These are phyloP conservation scores for Colletotrichum caudatum DNA, from an alignment of 2,329 filamentous ascomycete species.

Conservation along the genomic window DNA sequence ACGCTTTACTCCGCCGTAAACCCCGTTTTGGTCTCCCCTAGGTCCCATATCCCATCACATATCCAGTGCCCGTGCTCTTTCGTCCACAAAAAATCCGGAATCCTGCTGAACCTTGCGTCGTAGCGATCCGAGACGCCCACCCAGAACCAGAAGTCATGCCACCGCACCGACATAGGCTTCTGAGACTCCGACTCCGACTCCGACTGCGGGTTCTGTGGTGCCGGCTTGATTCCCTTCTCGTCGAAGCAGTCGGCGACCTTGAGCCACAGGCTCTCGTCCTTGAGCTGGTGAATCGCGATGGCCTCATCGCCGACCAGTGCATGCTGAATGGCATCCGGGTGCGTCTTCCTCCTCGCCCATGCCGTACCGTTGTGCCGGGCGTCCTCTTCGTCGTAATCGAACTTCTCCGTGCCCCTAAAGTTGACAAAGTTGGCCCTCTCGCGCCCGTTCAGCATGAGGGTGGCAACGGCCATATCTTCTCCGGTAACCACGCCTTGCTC, in stretches of 20 bases:
- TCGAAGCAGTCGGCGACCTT: slow-evolving; percentile 49
- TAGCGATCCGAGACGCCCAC: slow-evolving; percentile 43
- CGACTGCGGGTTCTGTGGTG: slow-evolving; percentile 13
- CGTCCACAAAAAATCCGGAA: slow-evolving; percentile 44
- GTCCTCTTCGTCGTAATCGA: slow-evolving; percentile 49
- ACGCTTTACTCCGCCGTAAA: neutral
- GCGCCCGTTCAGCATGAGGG: slow-evolving; percentile 47
- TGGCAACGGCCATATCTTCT: slow-evolving; percentile 48
- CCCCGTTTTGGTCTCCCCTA: slow-evolving; percentile 44
- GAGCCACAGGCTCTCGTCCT: slow-evolving; percentile 45
- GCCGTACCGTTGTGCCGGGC: slow-evolving; percentile 46
- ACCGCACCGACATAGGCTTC: slow-evolving; percentile 38
- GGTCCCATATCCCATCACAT: slow-evolving; percentile 47
- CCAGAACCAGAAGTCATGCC: slow-evolving; percentile 46
- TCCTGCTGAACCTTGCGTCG: slow-evolving; percentile 43
- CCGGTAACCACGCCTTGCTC: slow-evolving; percentile 46
- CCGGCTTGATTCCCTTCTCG: slow-evolving; percentile 45
- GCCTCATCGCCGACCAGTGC: slow-evolving; percentile 44
- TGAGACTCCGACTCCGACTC: slow-evolving; percentile 28
- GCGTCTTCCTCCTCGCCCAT: slow-evolving; percentile 46
- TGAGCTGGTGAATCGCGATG: slow-evolving; percentile 48
- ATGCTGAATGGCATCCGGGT: slow-evolving; percentile 45
- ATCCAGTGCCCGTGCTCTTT: slow-evolving; percentile 44
- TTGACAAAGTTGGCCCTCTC: slow-evolving; percentile 47
- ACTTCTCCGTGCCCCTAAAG: slow-evolving; percentile 48